phyloP scores from a whole-genome alignment of 257 asterid genomes.

The Orobanche coerulescens region DNA sequence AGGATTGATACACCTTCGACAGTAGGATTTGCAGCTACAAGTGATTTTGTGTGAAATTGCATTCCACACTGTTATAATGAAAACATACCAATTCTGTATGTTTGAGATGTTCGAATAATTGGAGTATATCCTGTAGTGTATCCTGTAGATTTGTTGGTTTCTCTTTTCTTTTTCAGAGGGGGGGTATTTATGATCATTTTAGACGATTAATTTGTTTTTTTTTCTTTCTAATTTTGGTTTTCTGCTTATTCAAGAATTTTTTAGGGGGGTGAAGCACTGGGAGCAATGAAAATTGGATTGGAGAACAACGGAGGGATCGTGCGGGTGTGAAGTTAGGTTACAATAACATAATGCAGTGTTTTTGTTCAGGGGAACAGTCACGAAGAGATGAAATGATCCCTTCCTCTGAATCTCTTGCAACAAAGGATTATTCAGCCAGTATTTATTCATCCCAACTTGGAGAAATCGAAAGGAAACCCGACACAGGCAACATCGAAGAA shows the following conservation, averaged over 20 bases:
- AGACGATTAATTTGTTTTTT: constrained; percentile 18
- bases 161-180: background rate
- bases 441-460: constrained; percentile 43
- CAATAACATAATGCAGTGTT: constrained; percentile 59
- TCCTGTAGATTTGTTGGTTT: no score
- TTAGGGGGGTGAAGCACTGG: constrained; percentile 30
- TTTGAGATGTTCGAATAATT: no score
- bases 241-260: constrained; percentile 25
- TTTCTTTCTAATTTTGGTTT: constrained; percentile 9
- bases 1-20: background rate
- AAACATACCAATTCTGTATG: background rate
- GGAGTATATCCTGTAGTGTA: no score
- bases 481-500: constrained; percentile 74
- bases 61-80: background rate
- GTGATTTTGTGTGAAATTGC: background rate
- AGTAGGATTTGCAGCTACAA: background rate
- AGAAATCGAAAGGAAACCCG: constrained; percentile 52
- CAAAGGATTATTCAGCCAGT: constrained; percentile 45
- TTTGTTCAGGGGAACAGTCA: constrained; percentile 54
- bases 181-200: background rate
- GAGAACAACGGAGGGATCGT: constrained; percentile 24
- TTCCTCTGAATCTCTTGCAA: constrained; percentile 49
- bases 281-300: constrained; percentile 42
- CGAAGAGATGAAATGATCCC: constrained; percentile 41
- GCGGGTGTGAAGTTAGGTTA: constrained; percentile 29